phyloP scores from a whole-genome alignment of 2,329 filamentous ascomycete genomes.

The Zarea fungicola region DNA sequence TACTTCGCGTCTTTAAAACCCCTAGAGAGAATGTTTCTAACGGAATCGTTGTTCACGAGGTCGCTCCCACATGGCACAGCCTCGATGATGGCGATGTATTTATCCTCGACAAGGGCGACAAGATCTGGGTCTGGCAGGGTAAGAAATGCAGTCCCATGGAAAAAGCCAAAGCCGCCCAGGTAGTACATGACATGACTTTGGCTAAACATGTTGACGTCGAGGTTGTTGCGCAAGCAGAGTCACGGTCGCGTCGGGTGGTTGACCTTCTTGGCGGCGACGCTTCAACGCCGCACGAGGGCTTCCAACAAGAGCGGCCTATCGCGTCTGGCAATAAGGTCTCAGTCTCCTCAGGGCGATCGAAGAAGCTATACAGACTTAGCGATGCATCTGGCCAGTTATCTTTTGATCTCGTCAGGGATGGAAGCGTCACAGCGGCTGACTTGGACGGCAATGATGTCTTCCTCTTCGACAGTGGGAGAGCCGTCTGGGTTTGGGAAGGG shows the following conservation, averaged over 20 bases:
- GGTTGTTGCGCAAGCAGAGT: slow-evolving; percentile 57
- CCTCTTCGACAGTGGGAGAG: slow-evolving; percentile 51
- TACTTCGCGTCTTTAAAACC: slow-evolving; percentile 61
- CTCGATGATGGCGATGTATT: slow-evolving; percentile 64
- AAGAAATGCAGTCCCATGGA: slow-evolving; percentile 62
- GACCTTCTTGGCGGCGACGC: slow-evolving; percentile 48
- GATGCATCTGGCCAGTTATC: slow-evolving; percentile 53
- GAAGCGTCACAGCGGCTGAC: slow-evolving; percentile 40
- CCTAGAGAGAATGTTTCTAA: slow-evolving; percentile 37
- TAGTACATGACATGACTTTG: slow-evolving; percentile 59
- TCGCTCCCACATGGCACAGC: slow-evolving; percentile 55
- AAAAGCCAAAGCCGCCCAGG: slow-evolving; percentile 62
- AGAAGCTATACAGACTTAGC: slow-evolving; percentile 56
- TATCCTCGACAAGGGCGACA: slow-evolving; percentile 55
- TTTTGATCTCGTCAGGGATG: slow-evolving; percentile 56
- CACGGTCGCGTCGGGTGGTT: slow-evolving; percentile 49
- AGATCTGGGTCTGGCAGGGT: slow-evolving; percentile 69
- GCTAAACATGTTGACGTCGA: slow-evolving; percentile 62
- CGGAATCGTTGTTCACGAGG: slow-evolving; percentile 57
- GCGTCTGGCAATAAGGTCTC: slow-evolving; percentile 20
- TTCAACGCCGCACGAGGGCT: slow-evolving; percentile 31
- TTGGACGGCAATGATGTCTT: slow-evolving; percentile 58
- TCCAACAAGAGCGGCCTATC: slow-evolving; percentile 39
- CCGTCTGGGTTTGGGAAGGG: slow-evolving; percentile 64
- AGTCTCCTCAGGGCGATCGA: slow-evolving; percentile 20